phyloP scores from a whole-genome alignment of 176 grass and related monocot genomes.

The Thinopyrum elongatum region DNA sequence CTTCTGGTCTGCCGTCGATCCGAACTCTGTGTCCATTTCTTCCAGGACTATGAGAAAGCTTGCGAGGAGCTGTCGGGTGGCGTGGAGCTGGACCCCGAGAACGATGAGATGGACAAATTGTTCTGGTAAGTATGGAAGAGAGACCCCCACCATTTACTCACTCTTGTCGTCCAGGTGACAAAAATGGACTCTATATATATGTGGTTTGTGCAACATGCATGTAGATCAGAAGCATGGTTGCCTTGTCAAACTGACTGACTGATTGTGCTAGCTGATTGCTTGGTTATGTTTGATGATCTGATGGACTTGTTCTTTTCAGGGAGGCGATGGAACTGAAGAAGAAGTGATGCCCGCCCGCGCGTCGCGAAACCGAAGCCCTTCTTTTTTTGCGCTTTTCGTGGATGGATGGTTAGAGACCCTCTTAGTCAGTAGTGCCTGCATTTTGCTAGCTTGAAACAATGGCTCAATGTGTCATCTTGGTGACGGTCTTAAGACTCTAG shows the following conservation, averaged over 20 bases:
- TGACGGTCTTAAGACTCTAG: background rate
- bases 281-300: background rate
- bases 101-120: slow-evolving; percentile 11
- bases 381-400: background rate
- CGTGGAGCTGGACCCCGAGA: background rate
- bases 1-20: no score
- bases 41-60: background rate
- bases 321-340: slow-evolving; percentile 12
- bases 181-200: background rate
- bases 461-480: background rate
- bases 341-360: background rate
- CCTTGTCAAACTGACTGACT: background rate
- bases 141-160: background rate
- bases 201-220: background rate
- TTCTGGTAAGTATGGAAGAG: background rate
- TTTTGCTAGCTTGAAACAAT: background rate
- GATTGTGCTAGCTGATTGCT: background rate
- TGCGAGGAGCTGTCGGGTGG: background rate
- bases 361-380: background rate
- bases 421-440: background rate
- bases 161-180: background rate
- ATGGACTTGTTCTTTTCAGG: background rate
- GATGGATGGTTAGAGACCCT: background rate
- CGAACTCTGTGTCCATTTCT: background rate
- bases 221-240: background rate